Evolutionary conservation across 352 stramenopile species (phyloP), one percentile per base, ranked within the genome.

Genomic region (Phytophthora fragariae): DNA sequence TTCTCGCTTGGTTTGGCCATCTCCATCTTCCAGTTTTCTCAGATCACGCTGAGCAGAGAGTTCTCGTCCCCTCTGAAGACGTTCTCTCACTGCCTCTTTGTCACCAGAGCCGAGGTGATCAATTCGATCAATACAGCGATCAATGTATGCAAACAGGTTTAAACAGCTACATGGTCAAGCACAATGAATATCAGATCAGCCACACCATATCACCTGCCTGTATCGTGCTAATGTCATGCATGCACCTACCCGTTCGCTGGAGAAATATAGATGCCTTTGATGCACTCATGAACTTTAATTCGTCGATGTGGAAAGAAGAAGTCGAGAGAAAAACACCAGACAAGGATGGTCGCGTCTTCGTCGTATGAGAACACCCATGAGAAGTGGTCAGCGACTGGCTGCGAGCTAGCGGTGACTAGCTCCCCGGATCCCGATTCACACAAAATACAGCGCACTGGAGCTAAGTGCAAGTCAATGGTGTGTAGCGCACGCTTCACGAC

Each of bases 341-440:
- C 60, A 11, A 91, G 55, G 35, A 87, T 76, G 21, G 82, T 68
- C 4, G 68, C 61, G 24, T 89, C 81, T 59, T 72, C 29, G 17
- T 91, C 83, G 31, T 82, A 84, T 14, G 77, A 87, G 57, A 87
- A 79, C 2, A 91, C 65, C 83, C 83, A 91, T 21, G 81, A 82
- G 70, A 89, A 88, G 8, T 68, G 73, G 49, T 88, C 76, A 15
- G 60, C 6, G 2, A 72, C 39, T 21, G 57, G 35, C 31, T 68
- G 59, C 46, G 71, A 57, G 8, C 24, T 62, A 7, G 37, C 24
- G 11, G 63, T 50, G 14, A 80, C 57, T 52, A 56, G 49, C 6
- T 29, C 57, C 15, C 62, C 68, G 57, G 62, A 61, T 50, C 68
- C 69, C 1, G 71, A 52, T 52, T 89, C 81, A 50, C 76, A 57